Evolutionary conservation across 495 filamentous ascomycete genomes (phyloP).

Genomic region (Penicillium steckii): DNA sequence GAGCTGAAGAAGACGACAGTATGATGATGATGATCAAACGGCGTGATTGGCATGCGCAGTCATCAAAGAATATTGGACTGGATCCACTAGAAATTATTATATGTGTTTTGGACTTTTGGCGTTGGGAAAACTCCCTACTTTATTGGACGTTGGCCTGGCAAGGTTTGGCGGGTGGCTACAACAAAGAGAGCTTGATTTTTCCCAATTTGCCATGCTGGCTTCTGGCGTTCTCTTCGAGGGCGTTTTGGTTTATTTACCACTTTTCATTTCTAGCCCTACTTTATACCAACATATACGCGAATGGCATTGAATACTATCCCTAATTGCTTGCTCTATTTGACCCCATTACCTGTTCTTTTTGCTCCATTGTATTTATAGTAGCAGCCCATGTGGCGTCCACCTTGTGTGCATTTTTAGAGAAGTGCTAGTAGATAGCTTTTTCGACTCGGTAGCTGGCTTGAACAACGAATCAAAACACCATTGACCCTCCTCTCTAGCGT

Average conservation of each 20-base stretch:
- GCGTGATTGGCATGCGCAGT: background rate
- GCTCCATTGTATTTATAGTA: too few species aligned
- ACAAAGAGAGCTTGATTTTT: background rate
- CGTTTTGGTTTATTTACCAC: slow-evolving; percentile 7
- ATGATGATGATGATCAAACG: background rate
- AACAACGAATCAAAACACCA: slow-evolving; percentile 33
- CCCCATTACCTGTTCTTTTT: background rate
- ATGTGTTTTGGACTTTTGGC: background rate
- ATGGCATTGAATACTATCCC: slow-evolving; percentile 8
- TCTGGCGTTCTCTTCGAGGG: background rate
- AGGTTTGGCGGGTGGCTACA: background rate
- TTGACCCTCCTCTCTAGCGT: slow-evolving; percentile 31
- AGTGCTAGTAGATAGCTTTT: background rate
- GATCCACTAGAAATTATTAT: slow-evolving; percentile 9
- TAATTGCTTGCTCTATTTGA: background rate
- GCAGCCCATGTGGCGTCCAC: too few species aligned
- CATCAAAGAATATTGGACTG: slow-evolving; percentile 9
- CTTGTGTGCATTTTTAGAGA: too few species aligned
- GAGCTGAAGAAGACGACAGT: background rate
- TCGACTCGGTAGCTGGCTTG: slow-evolving; percentile 3
- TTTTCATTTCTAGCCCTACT: background rate
- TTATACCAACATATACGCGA: slow-evolving; percentile 19
- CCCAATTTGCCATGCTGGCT: background rate
- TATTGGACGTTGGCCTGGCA: background rate
- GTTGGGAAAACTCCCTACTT: too few species aligned